phyloP scores from a whole-genome alignment of 2,329 filamentous ascomycete species.

The Trichophyton schoenleinii region DNA sequence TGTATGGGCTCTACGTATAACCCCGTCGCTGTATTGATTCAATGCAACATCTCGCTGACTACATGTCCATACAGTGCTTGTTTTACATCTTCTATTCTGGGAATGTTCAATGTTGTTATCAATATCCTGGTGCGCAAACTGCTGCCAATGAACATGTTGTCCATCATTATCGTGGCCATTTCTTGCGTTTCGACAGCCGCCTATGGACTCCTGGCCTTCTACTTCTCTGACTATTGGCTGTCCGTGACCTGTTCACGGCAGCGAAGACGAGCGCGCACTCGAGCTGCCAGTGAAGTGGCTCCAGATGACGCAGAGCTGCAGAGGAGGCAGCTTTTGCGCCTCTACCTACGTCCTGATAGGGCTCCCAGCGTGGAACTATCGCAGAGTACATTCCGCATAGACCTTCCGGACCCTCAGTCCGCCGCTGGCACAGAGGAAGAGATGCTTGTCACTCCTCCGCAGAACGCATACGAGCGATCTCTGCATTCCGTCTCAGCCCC shows the following conservation, averaged over 20 bases:
- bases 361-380: slow-evolving; percentile 19
- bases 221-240: slow-evolving; percentile 8
- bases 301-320: slow-evolving; percentile 28
- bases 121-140: slow-evolving; percentile 22
- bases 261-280: neutral
- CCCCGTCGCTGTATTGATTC: neutral
- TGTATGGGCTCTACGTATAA: slow-evolving; percentile 17
- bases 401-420: slow-evolving; percentile 15
- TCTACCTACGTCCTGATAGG: slow-evolving; percentile 21
- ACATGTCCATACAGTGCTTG: slow-evolving; percentile 11
- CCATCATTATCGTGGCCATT: slow-evolving; percentile 19
- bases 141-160: slow-evolving; percentile 18
- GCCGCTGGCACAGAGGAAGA: slow-evolving; percentile 11
- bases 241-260: slow-evolving; percentile 1
- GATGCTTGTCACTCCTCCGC: slow-evolving; percentile 14
- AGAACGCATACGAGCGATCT: slow-evolving; percentile 9
- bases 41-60: neutral
- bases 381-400: slow-evolving; percentile 21
- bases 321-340: slow-evolving; percentile 28
- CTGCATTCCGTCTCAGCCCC: slow-evolving; percentile 6
- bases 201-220: slow-evolving; percentile 19
- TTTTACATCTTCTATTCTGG: slow-evolving; percentile 20
- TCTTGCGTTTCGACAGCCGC: slow-evolving; percentile 19
- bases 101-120: slow-evolving; percentile 24
- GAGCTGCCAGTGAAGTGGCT: slow-evolving; percentile 7